Evolutionary conservation across 2,329 filamentous ascomycete genomes (phyloP).

Genomic region (Colletotrichum truncatum): DNA sequence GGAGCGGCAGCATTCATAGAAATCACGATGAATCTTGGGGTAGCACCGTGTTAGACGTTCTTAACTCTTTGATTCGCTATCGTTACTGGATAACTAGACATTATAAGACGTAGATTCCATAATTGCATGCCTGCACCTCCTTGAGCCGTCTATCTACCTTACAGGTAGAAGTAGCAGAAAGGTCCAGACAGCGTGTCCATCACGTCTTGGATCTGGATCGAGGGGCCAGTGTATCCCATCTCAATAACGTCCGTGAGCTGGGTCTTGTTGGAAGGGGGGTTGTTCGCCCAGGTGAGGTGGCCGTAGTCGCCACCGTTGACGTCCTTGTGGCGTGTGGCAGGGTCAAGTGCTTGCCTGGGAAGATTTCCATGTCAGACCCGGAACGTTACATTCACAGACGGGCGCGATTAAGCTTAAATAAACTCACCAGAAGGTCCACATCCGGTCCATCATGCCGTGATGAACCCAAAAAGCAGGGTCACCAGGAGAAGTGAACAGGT

Average conservation of each 20-base stretch:
- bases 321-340: constrained; percentile 33
- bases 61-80: no score
- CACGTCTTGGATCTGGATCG: constrained; percentile 37
- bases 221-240: constrained; percentile 39
- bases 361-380: neutral
- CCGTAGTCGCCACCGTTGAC: constrained; percentile 38
- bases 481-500: constrained; percentile 36
- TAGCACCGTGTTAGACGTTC: no score
- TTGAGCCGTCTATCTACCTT: neutral
- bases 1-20: no score
- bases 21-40: no score
- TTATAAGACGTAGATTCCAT: no score
- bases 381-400: neutral
- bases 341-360: constrained; percentile 33
- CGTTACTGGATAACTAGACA: no score
- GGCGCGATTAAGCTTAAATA: neutral
- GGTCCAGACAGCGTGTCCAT: constrained; percentile 40
- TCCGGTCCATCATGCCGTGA: constrained; percentile 39
- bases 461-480: constrained; percentile 36
- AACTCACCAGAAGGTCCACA: constrained; percentile 37
- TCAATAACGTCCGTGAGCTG: constrained; percentile 38
- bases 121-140: no score
- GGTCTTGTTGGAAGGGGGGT: constrained; percentile 35
- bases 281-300: constrained; percentile 40
- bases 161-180: constrained; percentile 42